These are phyloP conservation scores for Hirschioporus abietinus DNA, from an alignment of 768 basidiomycete species.

Conservation along the genomic window DNA sequence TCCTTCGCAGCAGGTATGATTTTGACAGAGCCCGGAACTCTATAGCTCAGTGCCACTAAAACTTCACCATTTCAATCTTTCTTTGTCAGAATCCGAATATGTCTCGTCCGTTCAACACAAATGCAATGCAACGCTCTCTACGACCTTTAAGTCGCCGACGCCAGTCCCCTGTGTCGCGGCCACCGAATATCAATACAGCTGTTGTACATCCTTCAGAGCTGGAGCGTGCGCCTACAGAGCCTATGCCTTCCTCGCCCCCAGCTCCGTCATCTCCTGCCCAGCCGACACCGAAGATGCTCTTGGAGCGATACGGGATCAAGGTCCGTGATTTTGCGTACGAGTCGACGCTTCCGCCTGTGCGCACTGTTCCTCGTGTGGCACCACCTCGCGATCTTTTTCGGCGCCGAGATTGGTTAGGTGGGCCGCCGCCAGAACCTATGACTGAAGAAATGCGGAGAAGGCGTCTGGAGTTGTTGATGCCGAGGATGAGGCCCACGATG, in stretches of 20 bases:
- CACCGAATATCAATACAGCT: not conserved
- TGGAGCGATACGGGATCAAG: conserved; percentile 29
- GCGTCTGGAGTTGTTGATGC: not conserved
- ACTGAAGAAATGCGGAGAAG: not conserved
- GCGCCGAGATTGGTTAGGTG: not conserved
- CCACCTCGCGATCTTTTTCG: conserved; percentile 16
- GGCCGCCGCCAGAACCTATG: not conserved
- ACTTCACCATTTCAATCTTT: not conserved
- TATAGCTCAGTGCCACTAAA: not conserved
- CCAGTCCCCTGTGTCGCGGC: not conserved
- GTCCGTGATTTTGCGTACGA: conserved; percentile 66
- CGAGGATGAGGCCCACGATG: not conserved
- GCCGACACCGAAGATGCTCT: not conserved
- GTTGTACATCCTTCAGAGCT: not conserved
- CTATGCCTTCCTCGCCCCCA: not conserved
- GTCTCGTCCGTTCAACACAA: not conserved
- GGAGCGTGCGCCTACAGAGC: not conserved
- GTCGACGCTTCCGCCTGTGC: conserved; percentile 57
- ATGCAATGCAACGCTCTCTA: not conserved
- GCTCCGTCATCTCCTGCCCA: not conserved
- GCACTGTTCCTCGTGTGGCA: conserved; percentile 37
- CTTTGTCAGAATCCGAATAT: not conserved
- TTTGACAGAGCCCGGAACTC: not conserved
- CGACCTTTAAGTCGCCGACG: not conserved
- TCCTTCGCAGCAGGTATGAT: not conserved